Conservation (phyloP, 176 grass and related monocot species). For the Rhynchospora tenuis region DNA sequence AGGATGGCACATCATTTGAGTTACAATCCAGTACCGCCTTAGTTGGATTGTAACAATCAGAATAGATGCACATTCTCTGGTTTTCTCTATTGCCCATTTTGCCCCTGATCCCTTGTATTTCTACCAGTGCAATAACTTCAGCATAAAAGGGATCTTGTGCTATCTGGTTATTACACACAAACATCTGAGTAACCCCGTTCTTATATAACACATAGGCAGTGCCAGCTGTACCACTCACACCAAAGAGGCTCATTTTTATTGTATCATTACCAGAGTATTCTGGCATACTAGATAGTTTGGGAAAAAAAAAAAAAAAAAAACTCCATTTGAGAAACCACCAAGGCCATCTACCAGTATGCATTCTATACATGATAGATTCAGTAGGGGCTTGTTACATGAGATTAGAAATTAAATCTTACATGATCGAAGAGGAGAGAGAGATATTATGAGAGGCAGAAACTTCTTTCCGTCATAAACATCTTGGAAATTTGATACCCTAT, state of each 20-base stretch:
- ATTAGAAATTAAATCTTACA: slow-evolving; percentile 48
- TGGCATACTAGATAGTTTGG: neutral
- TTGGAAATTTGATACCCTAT: slow-evolving; percentile 73
- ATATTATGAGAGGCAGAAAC: slow-evolving; percentile 95
- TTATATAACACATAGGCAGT: too few relatives aligned
- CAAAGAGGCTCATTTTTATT: neutral
- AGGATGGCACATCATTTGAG: too few relatives aligned
- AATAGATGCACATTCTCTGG: too few relatives aligned
- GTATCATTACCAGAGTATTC: neutral
- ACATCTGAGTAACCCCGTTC: too few relatives aligned
- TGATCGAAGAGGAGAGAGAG: slow-evolving; percentile 71
- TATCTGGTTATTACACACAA: too few relatives aligned
- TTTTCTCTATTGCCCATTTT: too few relatives aligned
- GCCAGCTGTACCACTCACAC: too few relatives aligned
- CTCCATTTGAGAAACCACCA: neutral
- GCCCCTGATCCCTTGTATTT: too few relatives aligned
- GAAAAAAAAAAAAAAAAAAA: neutral
- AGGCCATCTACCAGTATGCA: slow-evolving; percentile 5
- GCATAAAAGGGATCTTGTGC: too few relatives aligned
- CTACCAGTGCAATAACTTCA: too few relatives aligned
- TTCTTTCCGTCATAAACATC: slow-evolving; percentile 93
- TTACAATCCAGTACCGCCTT: too few relatives aligned
- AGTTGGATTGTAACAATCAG: too few relatives aligned
- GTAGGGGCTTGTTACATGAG: neutral
- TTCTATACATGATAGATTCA: neutral